A percentile compares a stretch with the other conserved stretches of the same genome.
Evolutionary conservation across 1,284 basidiomycete species (phyloP).

Genomic region (Sphagnurus paluster): DNA sequence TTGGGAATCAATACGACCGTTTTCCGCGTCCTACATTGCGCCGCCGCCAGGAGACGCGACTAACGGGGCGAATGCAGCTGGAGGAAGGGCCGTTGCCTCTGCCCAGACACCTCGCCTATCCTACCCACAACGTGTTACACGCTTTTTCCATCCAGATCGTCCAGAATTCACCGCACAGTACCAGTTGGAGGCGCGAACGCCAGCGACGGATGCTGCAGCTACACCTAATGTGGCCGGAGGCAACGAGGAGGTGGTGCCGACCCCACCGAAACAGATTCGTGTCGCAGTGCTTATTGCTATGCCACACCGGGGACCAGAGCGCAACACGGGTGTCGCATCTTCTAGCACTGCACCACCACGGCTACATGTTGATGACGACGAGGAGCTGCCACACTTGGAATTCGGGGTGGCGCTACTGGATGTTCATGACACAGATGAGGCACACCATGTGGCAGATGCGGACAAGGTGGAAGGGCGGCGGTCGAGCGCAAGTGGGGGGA

Average conservation of each 20-base stretch:
- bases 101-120: neutral
- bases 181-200: neutral
- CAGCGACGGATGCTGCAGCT: constrained; percentile 3
- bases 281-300: constrained; percentile 57
- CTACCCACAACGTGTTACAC: neutral
- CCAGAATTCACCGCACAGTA: neutral
- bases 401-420: constrained; percentile 46
- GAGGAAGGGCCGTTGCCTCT: neutral
- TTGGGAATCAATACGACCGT: constrained; percentile 41
- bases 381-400: constrained; percentile 46
- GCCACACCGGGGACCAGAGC: constrained; percentile 35
- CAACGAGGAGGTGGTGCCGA: no score
- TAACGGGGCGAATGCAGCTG: neutral
- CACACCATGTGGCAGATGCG: neutral
- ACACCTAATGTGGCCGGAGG: no score
- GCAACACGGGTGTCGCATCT: constrained; percentile 6
- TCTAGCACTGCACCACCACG: constrained; percentile 13
- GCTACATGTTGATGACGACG: constrained; percentile 31
- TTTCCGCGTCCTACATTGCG: constrained; percentile 30
- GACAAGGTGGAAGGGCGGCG: constrained; percentile 4
- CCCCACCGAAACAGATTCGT: constrained; percentile 27
- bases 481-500: constrained; percentile 11
- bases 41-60: neutral
- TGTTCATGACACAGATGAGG: constrained; percentile 19
- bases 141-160: constrained; percentile 1